A percentile compares a stretch with the other conserved stretches of the same genome.
Conservation (phyloP, 495 filamentous ascomycete genomes). For the Penicillium canescens region DNA sequence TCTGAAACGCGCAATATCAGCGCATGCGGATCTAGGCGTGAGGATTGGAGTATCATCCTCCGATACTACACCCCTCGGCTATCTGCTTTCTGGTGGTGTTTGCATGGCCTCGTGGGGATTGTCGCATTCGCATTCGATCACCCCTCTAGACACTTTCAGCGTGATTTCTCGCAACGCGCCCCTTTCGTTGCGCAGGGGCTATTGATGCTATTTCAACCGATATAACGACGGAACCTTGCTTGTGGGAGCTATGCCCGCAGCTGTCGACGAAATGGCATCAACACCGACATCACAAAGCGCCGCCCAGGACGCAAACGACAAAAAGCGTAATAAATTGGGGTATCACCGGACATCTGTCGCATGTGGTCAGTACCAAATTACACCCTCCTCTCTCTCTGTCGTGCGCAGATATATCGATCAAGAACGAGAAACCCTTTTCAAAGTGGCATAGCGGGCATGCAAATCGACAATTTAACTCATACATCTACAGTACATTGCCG, state of each 20-base stretch:
- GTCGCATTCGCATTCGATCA: conserved; percentile 11
- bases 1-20: conserved; percentile 30
- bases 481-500: conserved; percentile 78
- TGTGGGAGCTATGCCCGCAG: conserved; percentile 42
- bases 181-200: conserved; percentile 12
- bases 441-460: not conserved
- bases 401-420: not conserved
- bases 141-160: conserved; percentile 1
- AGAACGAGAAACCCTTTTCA: not conserved
- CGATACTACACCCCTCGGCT: conserved; percentile 1
- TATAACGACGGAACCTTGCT: conserved; percentile 20
- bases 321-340: conserved; percentile 92
- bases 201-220: conserved; percentile 43
- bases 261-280: conserved; percentile 63
- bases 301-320: conserved; percentile 60
- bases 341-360: conserved; percentile 97
- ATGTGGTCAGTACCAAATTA: conserved; percentile 72
- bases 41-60: conserved; percentile 16
- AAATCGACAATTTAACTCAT: conserved; percentile 14
- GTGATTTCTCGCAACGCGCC: conserved; percentile 2
- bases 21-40: conserved; percentile 19
- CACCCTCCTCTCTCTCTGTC: conserved; percentile 2
- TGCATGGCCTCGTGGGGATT: conserved; percentile 19
- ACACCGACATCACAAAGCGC: conserved; percentile 63
- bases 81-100: conserved; percentile 2